Conservation (phyloP, 2,329 filamentous ascomycete genomes). For the Alternaria burnsii region DNA sequence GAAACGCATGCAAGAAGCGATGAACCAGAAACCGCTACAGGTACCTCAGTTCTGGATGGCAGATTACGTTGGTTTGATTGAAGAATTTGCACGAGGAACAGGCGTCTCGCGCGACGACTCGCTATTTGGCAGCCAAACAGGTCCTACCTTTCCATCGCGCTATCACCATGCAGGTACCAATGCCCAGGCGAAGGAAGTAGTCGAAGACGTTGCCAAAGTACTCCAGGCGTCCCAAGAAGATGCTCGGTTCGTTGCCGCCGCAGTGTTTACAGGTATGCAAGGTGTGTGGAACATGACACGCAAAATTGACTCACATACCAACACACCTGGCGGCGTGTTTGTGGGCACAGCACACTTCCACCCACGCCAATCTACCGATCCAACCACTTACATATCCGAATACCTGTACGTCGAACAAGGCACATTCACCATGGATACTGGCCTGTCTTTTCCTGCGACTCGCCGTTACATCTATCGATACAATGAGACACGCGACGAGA, state of each 20-base stretch:
- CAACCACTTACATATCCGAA: constrained; percentile 55
- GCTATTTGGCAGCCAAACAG: constrained; percentile 59
- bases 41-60: constrained; percentile 81
- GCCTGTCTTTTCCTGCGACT: constrained; percentile 67
- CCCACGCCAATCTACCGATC: constrained; percentile 65
- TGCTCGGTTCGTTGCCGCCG: constrained; percentile 67
- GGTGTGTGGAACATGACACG: constrained; percentile 73
- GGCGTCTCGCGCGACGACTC: constrained; percentile 57
- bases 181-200: constrained; percentile 55
- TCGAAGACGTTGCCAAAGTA: constrained; percentile 56
- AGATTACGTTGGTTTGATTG: constrained; percentile 80
- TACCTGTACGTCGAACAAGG: constrained; percentile 74
- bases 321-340: constrained; percentile 71
- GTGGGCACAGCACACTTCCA: constrained; percentile 71
- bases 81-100: constrained; percentile 70
- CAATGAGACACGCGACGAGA: constrained; percentile 63
- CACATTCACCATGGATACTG: constrained; percentile 66
- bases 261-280: constrained; percentile 74
- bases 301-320: constrained; percentile 62
- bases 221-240: constrained; percentile 55
- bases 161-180: constrained; percentile 42
- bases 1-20: constrained; percentile 56
- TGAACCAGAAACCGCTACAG: constrained; percentile 49
- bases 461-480: constrained; percentile 79
- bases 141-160: constrained; percentile 50